Conservation (phyloP, 176 grass and related monocot species). For the Rhynchospora pubera region DNA sequence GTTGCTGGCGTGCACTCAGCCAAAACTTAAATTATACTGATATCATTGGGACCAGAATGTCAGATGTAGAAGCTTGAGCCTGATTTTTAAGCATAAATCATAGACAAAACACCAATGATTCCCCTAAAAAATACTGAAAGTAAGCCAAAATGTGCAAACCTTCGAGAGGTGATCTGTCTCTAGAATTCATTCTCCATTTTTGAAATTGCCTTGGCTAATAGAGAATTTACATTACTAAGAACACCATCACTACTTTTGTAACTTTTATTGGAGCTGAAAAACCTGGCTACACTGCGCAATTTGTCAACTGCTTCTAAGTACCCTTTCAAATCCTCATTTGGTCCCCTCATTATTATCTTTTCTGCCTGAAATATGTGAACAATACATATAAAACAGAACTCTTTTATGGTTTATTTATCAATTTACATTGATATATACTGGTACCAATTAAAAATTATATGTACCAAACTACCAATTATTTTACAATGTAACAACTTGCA, state of each 20-base stretch:
- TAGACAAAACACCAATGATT: neutral
- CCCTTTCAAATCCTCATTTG: conserved; percentile 65
- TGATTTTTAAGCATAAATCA: conserved; percentile 1
- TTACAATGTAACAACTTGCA: neutral
- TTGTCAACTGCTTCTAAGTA: conserved; percentile 78
- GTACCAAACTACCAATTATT: too few relatives aligned
- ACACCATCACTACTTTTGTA: conserved; percentile 79
- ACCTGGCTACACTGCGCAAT: conserved; percentile 58
- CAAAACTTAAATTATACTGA: neutral
- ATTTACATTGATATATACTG: neutral
- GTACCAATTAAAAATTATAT: neutral
- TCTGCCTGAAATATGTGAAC: conserved; percentile 51
- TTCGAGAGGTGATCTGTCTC: conserved; percentile 52
- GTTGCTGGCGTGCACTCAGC: neutral
- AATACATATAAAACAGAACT: neutral
- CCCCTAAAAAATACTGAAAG: neutral
- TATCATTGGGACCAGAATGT: neutral
- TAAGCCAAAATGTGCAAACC: conserved; percentile 24
- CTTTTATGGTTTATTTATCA: neutral
- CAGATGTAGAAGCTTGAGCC: neutral
- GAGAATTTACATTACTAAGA: conserved; percentile 54
- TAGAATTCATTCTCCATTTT: conserved; percentile 85
- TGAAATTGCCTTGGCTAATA: conserved; percentile 62
- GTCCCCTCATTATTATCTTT: conserved; percentile 66
- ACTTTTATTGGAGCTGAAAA: conserved; percentile 91